A percentile compares a stretch with the other conserved stretches of the same genome.
Evolutionary conservation across 2,329 filamentous ascomycete species (phyloP).

Genomic region (Paraphaeosphaeria sporulosa): DNA sequence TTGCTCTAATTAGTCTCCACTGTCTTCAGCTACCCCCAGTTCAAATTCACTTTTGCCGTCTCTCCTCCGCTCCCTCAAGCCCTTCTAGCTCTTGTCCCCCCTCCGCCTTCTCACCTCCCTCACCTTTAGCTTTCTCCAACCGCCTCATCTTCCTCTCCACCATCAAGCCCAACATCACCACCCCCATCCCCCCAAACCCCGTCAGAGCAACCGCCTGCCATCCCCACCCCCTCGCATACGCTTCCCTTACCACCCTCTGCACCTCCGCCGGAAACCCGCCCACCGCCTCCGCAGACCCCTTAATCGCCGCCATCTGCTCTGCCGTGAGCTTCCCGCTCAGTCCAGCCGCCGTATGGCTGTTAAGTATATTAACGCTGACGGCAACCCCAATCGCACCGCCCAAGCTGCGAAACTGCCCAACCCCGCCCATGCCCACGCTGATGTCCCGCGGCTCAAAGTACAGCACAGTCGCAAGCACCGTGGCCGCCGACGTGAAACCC

Average conservation of each 20-base stretch:
- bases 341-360: slow-evolving; percentile 3
- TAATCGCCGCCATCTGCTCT: slow-evolving; percentile 3
- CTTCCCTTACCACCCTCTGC: neutral
- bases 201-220: slow-evolving; percentile 9
- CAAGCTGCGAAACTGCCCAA: too few relatives aligned
- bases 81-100: too few relatives aligned
- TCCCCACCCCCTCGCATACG: neutral
- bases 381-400: slow-evolving; percentile 4
- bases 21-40: too few relatives aligned
- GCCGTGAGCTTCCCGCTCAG: neutral
- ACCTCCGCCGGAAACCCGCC: neutral
- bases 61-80: too few relatives aligned
- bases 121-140: neutral
- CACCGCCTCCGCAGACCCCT: slow-evolving; percentile 3
- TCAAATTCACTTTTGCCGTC: too few relatives aligned
- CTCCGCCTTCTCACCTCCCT: too few relatives aligned
- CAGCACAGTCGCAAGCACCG: neutral
- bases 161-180: neutral
- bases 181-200: neutral
- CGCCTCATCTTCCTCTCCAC: slow-evolving; percentile 3
- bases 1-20: too few relatives aligned
- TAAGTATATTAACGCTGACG: neutral
- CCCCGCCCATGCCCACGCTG: slow-evolving; percentile 8
- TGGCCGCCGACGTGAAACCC: neutral
- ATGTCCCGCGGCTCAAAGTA: slow-evolving; percentile 1